Evolutionary conservation across 1,139 yeast genomes (phyloP).

Genomic region (Zygoascus sp.): DNA sequence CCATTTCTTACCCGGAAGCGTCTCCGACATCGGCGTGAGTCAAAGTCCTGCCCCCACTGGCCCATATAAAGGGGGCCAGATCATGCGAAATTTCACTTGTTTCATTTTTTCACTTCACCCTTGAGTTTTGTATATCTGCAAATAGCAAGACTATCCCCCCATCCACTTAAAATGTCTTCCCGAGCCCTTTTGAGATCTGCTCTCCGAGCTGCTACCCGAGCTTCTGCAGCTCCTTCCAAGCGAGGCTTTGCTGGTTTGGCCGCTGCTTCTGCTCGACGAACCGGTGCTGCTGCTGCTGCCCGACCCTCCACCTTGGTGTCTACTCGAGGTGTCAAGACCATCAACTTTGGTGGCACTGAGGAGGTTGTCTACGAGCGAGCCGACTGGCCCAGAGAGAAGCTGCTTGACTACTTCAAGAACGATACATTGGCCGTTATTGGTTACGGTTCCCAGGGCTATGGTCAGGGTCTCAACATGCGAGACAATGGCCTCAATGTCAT

Average conservation of each 20-base stretch:
- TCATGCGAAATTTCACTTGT: neutral
- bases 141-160: neutral
- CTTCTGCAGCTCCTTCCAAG: constrained; percentile 18
- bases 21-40: constrained; percentile 9
- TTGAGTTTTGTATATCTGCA: neutral
- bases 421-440: constrained; percentile 97
- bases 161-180: constrained; percentile 13
- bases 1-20: neutral
- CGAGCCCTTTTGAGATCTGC: constrained; percentile 23
- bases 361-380: constrained; percentile 97
- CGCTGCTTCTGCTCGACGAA: constrained; percentile 26
- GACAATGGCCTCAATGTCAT: constrained; percentile 97
- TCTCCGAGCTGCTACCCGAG: constrained; percentile 23
- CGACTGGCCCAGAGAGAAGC: constrained; percentile 99
- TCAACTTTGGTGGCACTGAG: constrained; percentile 93
- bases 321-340: constrained; percentile 73
- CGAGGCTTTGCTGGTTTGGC: constrained; percentile 26
- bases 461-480: constrained; percentile 98
- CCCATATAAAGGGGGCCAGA: neutral
- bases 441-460: constrained; percentile 99
- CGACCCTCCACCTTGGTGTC: constrained; percentile 23
- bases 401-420: constrained; percentile 92
- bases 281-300: constrained; percentile 23
- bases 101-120: neutral
- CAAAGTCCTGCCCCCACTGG: neutral